Base-by-base conservation (phyloP, 169 alveolate genomes). In the Amoebophrya sp. region DNA sequence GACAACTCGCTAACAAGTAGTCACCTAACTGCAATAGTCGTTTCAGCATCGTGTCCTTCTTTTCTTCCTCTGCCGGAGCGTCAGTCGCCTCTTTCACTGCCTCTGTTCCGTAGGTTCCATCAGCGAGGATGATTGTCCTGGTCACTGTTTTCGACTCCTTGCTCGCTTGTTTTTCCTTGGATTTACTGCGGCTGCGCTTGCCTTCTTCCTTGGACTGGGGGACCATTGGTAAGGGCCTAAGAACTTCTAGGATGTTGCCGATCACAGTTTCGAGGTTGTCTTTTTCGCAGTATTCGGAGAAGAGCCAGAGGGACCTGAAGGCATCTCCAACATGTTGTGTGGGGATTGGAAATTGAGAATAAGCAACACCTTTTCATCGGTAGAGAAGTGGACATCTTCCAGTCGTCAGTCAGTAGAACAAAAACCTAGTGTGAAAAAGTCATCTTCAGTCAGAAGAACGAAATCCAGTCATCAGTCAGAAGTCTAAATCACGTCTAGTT, bases 71-170 rank as follows among this genome's bases (percentile, higher is more conserved):
- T 29, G 1, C 83, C 33, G 83, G 36, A 29, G 2, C 36, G 2
- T 29, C 18, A 36, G 38, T 65, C 36, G 36, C 2, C 40, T 91
- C 93, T 40, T 55, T n/a, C 36, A 92, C 91, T 36, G 41, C 77
- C 93, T 92, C 93, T 0, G 91, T 78, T 2, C 93, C 93, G 77
- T 92, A 92, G 0, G 93, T 77, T 0, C 93, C 93, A 41, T 92
- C 93, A 0, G 91, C 89, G 23, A 91, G 93, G 34, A 91, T 89
- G 40, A 91, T 89, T 0, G 93, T 91, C 29, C 93, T 83, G 1
- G 93, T 91, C 89, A 90, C 92, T n/a, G 6, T 3, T 18, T 65
- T 65, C 83, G 83, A 26, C n/a, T 65, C 83, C 83, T 65, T 65
- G 33, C 26, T 65, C n/a, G 18, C 83, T 36, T 65, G 33, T 6